Evolutionary conservation across 352 stramenopile species (phyloP).

Genomic region (Pythium dissotocum): DNA sequence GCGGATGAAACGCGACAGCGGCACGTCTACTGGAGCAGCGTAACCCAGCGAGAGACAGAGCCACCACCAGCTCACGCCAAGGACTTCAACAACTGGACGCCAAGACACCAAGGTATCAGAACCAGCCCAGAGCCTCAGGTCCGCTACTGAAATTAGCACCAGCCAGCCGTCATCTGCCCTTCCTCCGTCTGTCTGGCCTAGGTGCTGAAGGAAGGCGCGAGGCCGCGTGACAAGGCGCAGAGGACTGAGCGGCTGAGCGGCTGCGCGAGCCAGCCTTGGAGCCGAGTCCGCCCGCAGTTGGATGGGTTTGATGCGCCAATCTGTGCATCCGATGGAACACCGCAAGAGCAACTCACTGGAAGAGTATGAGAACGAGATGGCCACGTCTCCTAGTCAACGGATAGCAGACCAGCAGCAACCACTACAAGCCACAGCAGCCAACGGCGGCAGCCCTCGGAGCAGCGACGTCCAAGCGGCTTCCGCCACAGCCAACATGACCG

Average conservation of each 20-base stretch:
- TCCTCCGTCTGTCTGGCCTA: not conserved
- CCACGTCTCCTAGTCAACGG: slow-evolving; percentile 25
- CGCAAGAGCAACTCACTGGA: slow-evolving; percentile 27
- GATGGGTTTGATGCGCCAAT: slow-evolving; percentile 62
- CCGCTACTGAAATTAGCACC: not conserved
- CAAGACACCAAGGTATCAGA: not conserved
- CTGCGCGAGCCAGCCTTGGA: slow-evolving; percentile 7
- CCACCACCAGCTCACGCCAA: not conserved
- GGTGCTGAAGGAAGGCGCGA: slow-evolving; percentile 9
- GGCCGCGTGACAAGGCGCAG: not conserved
- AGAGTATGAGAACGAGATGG: slow-evolving; percentile 30
- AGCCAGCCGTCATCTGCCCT: not conserved
- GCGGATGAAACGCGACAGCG: slow-evolving; percentile 18
- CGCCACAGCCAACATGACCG: slow-evolving; percentile 8
- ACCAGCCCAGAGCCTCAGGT: slow-evolving; percentile 1
- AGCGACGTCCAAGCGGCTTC: slow-evolving; percentile 20
- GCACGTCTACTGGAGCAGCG: slow-evolving; percentile 5
- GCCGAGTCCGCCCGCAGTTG: slow-evolving; percentile 25
- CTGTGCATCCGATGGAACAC: slow-evolving; percentile 65
- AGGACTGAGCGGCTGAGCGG: not conserved
- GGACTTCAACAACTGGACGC: not conserved
- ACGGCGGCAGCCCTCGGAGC: slow-evolving; percentile 19
- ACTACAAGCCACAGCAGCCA: not conserved
- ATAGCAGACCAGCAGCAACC: slow-evolving; percentile 36
- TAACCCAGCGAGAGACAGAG: not conserved